Evolutionary conservation across 257 asterid species (phyloP), one percentile per base, ranked within the genome.

Genomic region (Solanum piurae): DNA sequence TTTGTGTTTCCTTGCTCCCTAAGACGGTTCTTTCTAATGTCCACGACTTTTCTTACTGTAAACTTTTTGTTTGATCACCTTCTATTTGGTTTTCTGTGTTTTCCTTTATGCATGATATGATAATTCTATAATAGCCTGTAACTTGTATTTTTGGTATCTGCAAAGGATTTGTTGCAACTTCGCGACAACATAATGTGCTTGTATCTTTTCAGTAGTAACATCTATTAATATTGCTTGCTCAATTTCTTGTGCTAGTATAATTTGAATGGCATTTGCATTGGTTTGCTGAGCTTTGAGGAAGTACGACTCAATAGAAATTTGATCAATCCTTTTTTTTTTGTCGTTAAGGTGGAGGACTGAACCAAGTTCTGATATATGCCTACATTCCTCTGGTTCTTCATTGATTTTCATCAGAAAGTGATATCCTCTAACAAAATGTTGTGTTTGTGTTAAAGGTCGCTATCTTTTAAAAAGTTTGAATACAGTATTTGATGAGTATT

Each of bases 51-150:
- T 80, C 38, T 49, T 80, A 18, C 27, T 46, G 20, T 29, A 18
- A 80, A 80, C 85, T 16, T 80, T 29, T 80, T 80, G 69, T 46
- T 80, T 80, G 40, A 80, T 80, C 40, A 16, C 29, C 69, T 80
- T 1, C 42, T 27, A 29, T 80, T 80, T 80, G 69, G 29, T 80
- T 44, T 42, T 27, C 85, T 46, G 1, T 80, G 85, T 80, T 18
- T 80, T 49, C 9, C 12, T 9, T 16, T 16, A 37, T 80, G 20
- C 20, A 46, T 29, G 85, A 80, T 46, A 46, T 9, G 85, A 80
- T 80, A 49, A 44, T 44, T 79, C 27, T 44, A 3, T 79, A 77
- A 42, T 40, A 44, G 85, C 5, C 42, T 27, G 40, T 42, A 46
- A 80, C 42, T 80, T 80, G 42, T 80, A 27, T 80, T 80, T 80